These are phyloP conservation scores for Heliamphora pulchella DNA, from an alignment of 179 eudicot genomes.

Conservation along the genomic window DNA sequence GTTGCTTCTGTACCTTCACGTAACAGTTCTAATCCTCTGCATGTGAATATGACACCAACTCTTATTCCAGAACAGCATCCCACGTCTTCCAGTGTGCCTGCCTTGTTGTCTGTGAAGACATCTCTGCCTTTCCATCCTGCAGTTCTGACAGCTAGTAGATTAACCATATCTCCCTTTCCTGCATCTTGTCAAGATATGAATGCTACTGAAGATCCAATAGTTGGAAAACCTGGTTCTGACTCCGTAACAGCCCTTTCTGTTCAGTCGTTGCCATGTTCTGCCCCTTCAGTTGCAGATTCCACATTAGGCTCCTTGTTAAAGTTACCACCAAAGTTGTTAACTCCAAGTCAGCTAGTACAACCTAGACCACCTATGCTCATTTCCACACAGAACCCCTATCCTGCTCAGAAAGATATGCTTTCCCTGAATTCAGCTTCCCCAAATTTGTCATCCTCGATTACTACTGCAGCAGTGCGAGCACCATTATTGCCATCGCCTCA, in stretches of 20 bases:
- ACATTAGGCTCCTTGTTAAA: constrained; percentile 17
- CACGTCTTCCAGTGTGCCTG: constrained; percentile 15
- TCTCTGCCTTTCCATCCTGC: constrained; percentile 20
- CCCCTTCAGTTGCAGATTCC: constrained; percentile 19
- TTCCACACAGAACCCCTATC: constrained; percentile 7
- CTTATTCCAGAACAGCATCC: constrained; percentile 19
- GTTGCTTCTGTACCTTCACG: constrained; percentile 15
- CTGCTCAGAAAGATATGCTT: constrained; percentile 18
- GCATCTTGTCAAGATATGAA: constrained; percentile 13
- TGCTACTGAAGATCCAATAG: constrained; percentile 14
- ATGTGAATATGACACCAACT: constrained; percentile 10
- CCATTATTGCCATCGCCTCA: constrained; percentile 29
- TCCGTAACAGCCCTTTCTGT: constrained; percentile 16
- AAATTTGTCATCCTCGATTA: constrained; percentile 13
- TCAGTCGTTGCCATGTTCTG: constrained; percentile 22
- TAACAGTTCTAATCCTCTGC: constrained; percentile 12
- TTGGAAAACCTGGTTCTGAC: constrained; percentile 18
- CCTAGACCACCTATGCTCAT: constrained; percentile 20
- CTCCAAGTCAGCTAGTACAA: constrained; percentile 26
- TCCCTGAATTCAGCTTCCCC: constrained; percentile 14
- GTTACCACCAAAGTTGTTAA: constrained; percentile 16
- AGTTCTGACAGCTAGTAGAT: constrained; percentile 15
- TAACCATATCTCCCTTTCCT: constrained; percentile 11
- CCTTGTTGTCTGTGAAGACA: constrained; percentile 17
- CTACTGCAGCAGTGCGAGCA: constrained; percentile 20